Conservation (phyloP, 164 flowering plant species). For the Nymphaea thermarum region DNA sequence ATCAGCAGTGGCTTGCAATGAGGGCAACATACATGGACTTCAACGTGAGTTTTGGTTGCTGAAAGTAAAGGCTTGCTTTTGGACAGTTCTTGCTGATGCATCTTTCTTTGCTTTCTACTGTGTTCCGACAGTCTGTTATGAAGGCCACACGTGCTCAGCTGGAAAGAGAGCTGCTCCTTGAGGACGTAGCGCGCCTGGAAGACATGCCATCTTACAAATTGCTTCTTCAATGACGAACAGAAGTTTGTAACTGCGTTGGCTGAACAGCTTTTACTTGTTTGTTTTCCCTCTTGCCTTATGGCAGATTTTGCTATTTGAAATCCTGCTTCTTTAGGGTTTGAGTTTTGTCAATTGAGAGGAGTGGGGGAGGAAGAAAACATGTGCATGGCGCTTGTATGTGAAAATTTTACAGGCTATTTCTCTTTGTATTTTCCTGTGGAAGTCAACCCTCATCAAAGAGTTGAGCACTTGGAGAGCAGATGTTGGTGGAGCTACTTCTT, state of each 20-base stretch:
- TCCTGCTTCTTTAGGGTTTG: neutral
- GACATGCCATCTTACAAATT: constrained; percentile 63
- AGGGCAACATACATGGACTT: constrained; percentile 28
- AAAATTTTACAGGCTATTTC: no score
- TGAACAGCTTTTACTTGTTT: neutral
- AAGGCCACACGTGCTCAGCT: constrained; percentile 63
- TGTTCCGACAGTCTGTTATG: constrained; percentile 44
- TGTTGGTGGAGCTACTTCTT: no score
- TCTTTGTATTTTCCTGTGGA: no score
- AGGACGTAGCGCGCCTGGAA: constrained; percentile 49
- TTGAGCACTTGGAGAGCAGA: no score
- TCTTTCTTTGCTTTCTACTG: neutral
- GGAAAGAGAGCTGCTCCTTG: constrained; percentile 58
- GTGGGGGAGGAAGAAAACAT: neutral
- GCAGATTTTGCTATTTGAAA: neutral
- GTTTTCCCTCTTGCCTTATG: neutral
- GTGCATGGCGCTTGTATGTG: no score
- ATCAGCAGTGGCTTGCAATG: constrained; percentile 31
- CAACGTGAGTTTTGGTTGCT: constrained; percentile 13
- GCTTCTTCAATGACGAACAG: constrained; percentile 15
- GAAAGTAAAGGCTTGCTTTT: no score
- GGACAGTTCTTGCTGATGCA: neutral
- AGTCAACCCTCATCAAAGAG: no score
- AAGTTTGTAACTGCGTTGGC: neutral
- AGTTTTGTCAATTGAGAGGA: neutral